Evolutionary conservation across 129 eudicot genomes (phyloP).

Genomic region (Ambrosia artemisiifolia): DNA sequence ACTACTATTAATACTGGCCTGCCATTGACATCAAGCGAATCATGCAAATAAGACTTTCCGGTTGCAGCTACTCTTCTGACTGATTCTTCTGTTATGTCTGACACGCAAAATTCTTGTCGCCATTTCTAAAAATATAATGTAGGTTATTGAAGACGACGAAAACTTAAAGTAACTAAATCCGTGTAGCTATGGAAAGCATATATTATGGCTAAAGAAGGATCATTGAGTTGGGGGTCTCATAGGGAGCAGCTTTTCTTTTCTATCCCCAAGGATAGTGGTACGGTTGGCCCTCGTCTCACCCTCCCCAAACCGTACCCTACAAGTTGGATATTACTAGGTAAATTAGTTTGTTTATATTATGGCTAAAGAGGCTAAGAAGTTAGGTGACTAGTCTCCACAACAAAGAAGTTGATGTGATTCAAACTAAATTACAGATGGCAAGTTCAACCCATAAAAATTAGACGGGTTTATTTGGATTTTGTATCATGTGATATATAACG

Average conservation of each 20-base stretch:
- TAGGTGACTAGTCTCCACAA: too few relatives aligned
- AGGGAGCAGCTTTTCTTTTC: too few relatives aligned
- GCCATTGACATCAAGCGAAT: constrained; percentile 62
- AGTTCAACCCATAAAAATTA: background rate
- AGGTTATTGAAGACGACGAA: background rate
- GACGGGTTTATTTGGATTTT: background rate
- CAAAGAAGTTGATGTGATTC: too few relatives aligned
- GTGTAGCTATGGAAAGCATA: background rate
- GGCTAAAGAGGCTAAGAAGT: too few relatives aligned
- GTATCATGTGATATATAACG: background rate
- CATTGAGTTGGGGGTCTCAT: too few relatives aligned
- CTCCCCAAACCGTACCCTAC: too few relatives aligned
- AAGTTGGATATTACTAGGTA: too few relatives aligned
- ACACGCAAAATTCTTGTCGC: constrained; percentile 80
- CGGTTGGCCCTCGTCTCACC: too few relatives aligned
- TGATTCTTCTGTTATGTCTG: constrained; percentile 71
- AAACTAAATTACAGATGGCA: too few relatives aligned
- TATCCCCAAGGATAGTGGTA: too few relatives aligned
- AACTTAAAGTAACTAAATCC: background rate
- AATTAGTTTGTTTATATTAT: too few relatives aligned
- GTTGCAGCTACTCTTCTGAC: constrained; percentile 58
- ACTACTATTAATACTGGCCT: constrained; percentile 79
- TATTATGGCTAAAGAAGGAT: background rate
- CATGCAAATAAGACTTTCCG: constrained; percentile 82
- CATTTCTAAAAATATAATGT: constrained; percentile 53